These are phyloP conservation scores for Helianthus tuberosus DNA, from an alignment of 129 eudicot species.

Conservation along the genomic window DNA sequence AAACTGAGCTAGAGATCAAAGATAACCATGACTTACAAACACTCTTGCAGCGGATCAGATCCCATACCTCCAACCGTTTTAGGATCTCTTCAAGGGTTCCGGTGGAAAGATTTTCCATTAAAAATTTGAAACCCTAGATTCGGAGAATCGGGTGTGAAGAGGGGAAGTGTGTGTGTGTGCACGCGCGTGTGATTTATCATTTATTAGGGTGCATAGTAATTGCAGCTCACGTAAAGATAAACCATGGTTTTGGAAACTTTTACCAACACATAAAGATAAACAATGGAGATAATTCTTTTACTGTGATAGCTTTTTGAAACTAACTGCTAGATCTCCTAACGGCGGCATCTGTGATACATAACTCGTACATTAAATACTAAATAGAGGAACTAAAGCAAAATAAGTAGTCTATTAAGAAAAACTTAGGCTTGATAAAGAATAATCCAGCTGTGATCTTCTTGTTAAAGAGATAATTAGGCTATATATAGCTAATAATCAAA, in stretches of 20 bases:
- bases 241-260: not conserved
- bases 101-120: conserved; percentile 1
- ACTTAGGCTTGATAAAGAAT: not conserved
- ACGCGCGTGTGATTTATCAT: not conserved
- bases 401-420: not conserved
- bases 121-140: conserved; percentile 17
- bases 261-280: not conserved
- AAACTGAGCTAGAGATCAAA: conserved; percentile 14
- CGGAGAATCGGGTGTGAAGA: not conserved
- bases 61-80: conserved; percentile 24
- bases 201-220: conserved; percentile 16
- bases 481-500: not conserved
- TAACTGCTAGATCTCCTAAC: conserved; percentile 1
- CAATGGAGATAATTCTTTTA: conserved; percentile 9
- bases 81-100: conserved; percentile 18
- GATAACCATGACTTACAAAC: conserved; percentile 19
- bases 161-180: not conserved
- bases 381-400: not conserved
- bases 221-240: not conserved
- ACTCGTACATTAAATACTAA: not conserved
- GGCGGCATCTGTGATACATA: not conserved
- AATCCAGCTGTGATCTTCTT: not conserved
- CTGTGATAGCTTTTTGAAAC: not conserved
- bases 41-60: conserved; percentile 31
- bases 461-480: not conserved